These are phyloP conservation scores for Lentinula sp. DNA, from an alignment of 768 basidiomycete genomes.

Conservation along the genomic window DNA sequence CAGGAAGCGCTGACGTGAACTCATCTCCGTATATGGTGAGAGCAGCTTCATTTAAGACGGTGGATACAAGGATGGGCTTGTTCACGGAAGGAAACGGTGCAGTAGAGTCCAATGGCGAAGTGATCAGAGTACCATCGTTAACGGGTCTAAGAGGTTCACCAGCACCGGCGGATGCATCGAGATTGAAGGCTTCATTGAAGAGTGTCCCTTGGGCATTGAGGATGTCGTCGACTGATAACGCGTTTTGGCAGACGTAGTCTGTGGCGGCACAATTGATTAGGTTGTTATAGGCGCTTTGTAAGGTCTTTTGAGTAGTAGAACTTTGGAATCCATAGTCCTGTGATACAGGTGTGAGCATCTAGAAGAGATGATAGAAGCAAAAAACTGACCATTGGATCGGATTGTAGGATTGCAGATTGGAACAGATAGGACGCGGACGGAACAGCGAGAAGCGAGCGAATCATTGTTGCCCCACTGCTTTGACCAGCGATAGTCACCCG, in stretches of 20 bases:
- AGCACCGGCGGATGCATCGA: constrained; percentile 49
- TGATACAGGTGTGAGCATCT: constrained; percentile 2
- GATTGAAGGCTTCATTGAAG: constrained; percentile 28
- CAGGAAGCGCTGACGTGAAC: constrained; percentile 33
- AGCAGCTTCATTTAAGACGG: constrained; percentile 68
- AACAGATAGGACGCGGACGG: constrained; percentile 72
- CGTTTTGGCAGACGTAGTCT: constrained; percentile 43
- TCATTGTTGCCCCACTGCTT: constrained; percentile 73
- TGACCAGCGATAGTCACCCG: constrained; percentile 79
- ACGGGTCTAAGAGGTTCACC: constrained; percentile 63
- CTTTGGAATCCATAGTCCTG: constrained; percentile 72
- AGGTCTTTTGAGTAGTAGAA: constrained; percentile 40
- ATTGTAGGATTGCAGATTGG: constrained; percentile 74
- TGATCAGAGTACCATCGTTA: constrained; percentile 63
- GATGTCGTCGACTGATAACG: constrained; percentile 43
- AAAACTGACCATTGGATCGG: constrained; percentile 72
- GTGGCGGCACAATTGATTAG: constrained; percentile 39
- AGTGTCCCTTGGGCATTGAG: constrained; percentile 47
- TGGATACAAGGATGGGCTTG: constrained; percentile 69
- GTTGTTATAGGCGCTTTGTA: constrained; percentile 48
- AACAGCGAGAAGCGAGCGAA: constrained; percentile 68
- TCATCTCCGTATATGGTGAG: constrained; percentile 41
- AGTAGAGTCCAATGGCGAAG: constrained; percentile 56
- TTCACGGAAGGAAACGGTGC: constrained; percentile 50
- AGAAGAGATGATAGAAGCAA: background rate